Base-by-base conservation (phyloP, 805 yeast species). In the Suhomyces emberorum region DNA sequence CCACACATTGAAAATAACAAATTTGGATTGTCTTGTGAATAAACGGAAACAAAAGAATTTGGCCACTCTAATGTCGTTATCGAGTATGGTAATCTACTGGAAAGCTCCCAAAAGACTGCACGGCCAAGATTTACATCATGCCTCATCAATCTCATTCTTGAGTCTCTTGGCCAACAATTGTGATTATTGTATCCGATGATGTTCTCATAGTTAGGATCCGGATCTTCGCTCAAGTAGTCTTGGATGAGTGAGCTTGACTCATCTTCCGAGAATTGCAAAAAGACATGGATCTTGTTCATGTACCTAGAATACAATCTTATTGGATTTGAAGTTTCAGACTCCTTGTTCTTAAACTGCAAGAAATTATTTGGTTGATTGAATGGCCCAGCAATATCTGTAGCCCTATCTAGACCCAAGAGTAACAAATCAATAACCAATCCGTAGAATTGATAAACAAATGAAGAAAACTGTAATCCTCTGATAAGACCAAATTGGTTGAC, bases 111-210 rank as follows among this genome's bases (percentile, higher is more conserved):
- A 55, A 83, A 87, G 0, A 81, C 83, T 1, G 98, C 97, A 38
- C 93, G 69, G 2, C 98, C 98, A 4, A 93, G 68, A 47, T 88
- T 85, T 4, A 91, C 97, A 62, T 93, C 98, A 40, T 81, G 83
- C 29, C 96, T 72, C 79, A 89, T 81, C 33, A 93, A 62, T 46
- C 88, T 76, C 98, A 93, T 93, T 41, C 97, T 75, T 15, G 81
- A 68, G 55, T 93, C 98, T 30, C 85, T 67, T 3, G 98, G 96
- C 99, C 99, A 93, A 54, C 97, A 88, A 34, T 80, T 79, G 48
- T 84, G 83, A 48, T 88, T 91, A 51, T 84, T 85, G 58, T 88
- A 91, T 0, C 95, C 95, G 23, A 84, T 78, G 5, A 82, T 80
- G 48, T 82, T 84, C 51, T 85, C 95, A 58, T 85, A 86, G 53